Evolutionary conservation across 2,329 filamentous ascomycete genomes (phyloP).

Genomic region (Hymenoscyphus occultus): DNA sequence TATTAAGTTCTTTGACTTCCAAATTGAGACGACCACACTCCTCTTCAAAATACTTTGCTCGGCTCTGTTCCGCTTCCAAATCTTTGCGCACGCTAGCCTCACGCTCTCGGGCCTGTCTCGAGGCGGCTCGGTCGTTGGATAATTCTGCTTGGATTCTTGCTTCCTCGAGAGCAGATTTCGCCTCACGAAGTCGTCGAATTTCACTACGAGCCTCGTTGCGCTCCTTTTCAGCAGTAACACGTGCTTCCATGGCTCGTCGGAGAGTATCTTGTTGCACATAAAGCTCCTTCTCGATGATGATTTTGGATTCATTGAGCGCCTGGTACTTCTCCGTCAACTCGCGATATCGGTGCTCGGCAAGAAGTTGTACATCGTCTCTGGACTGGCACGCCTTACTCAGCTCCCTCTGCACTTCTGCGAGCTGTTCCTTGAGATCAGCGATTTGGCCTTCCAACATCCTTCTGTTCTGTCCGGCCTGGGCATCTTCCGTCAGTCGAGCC

Average conservation of each 20-base stretch:
- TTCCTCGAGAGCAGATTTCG: constrained; percentile 82
- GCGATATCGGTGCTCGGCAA: constrained; percentile 83
- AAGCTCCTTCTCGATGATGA: constrained; percentile 95
- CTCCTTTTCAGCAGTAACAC: constrained; percentile 76
- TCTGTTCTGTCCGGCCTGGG: constrained; percentile 75
- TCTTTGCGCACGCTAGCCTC: constrained; percentile 76
- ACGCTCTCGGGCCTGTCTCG: constrained; percentile 73
- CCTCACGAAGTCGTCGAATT: constrained; percentile 75
- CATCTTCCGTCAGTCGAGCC: constrained; percentile 85
- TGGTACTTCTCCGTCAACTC: constrained; percentile 83
- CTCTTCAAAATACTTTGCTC: constrained; percentile 73
- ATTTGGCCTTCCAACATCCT: constrained; percentile 85
- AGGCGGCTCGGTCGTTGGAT: constrained; percentile 75
- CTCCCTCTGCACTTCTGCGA: constrained; percentile 83
- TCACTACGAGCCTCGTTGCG: constrained; percentile 87
- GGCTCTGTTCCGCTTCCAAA: constrained; percentile 72
- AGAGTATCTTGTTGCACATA: constrained; percentile 93
- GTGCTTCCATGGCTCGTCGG: constrained; percentile 78
- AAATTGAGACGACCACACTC: constrained; percentile 74
- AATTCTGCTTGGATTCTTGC: constrained; percentile 80
- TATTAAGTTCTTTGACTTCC: constrained; percentile 81
- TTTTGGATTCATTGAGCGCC: constrained; percentile 87
- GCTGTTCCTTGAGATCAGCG: constrained; percentile 78
- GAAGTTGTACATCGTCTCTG: constrained; percentile 85
- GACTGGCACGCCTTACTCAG: constrained; percentile 90